These are phyloP conservation scores for Casuarina glauca DNA, from an alignment of 306 rosid genomes.

Conservation along the genomic window DNA sequence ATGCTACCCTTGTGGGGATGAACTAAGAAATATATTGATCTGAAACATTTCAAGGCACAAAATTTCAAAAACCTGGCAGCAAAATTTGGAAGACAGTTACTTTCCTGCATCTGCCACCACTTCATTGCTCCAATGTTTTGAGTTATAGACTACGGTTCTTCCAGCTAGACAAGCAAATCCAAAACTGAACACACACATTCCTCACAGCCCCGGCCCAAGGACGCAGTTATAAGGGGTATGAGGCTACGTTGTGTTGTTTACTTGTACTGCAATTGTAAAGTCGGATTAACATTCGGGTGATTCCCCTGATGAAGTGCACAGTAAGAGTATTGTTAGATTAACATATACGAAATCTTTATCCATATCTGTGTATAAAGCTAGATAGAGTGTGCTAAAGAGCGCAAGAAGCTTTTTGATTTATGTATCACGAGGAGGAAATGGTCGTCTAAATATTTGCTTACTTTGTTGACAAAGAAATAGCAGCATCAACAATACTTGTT, in stretches of 20 bases:
- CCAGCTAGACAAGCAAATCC: neutral
- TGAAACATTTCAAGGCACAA: neutral
- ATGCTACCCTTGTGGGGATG: neutral
- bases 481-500: neutral
- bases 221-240: neutral
- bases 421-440: too few relatives aligned
- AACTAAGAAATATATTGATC: neutral
- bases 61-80: conserved; percentile 3
- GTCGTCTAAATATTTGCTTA: too few relatives aligned
- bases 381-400: too few relatives aligned
- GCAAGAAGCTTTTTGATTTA: too few relatives aligned
- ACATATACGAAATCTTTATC: neutral
- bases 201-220: too few relatives aligned
- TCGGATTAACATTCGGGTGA: neutral
- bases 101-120: neutral
- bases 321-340: neutral
- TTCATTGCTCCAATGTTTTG: neutral
- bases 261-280: neutral
- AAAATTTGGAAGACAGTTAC: neutral
- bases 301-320: conserved; percentile 15
- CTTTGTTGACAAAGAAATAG: neutral
- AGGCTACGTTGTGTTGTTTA: neutral
- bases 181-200: neutral
- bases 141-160: neutral
- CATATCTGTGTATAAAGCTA: too few relatives aligned